phyloP scores from a whole-genome alignment of 495 filamentous ascomycete genomes.

The Annulohypoxylon bovei region DNA sequence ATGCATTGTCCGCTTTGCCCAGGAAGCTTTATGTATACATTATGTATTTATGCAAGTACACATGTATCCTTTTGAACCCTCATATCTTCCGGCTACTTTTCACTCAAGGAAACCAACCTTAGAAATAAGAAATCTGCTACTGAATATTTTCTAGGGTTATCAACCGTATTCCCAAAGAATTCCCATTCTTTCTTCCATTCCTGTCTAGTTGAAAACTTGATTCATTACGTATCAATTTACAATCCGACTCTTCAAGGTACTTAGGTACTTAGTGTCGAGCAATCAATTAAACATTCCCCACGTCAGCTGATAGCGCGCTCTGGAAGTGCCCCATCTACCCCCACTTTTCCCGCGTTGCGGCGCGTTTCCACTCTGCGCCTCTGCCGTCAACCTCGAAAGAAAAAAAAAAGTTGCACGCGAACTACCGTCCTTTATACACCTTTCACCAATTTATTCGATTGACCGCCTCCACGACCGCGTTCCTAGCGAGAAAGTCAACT shows the following conservation, averaged over 20 bases:
- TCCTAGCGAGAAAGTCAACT: not conserved
- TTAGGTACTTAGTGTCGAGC: not conserved
- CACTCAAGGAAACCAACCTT: not conserved
- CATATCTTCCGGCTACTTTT: not conserved
- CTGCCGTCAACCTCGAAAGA: constrained; percentile 20
- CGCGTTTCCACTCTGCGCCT: constrained; percentile 33
- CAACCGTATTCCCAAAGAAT: not conserved
- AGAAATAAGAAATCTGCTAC: not conserved
- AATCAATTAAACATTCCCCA: constrained; percentile 38
- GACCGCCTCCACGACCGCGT: not conserved
- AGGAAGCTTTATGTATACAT: not conserved
- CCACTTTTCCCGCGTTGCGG: constrained; percentile 34
- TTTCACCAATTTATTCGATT: not conserved
- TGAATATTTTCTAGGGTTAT: not conserved
- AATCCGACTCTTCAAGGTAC: not conserved
- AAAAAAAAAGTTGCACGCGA: constrained; percentile 12
- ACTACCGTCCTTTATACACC: not conserved
- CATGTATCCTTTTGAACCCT: not conserved
- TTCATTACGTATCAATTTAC: not conserved
- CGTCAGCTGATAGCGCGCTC: constrained; percentile 48
- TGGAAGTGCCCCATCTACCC: constrained; percentile 11
- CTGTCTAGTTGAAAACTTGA: not conserved
- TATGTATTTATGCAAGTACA: not conserved
- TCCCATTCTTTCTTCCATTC: not conserved
- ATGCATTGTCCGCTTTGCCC: not conserved